phyloP scores from a whole-genome alignment of 352 stramenopile species.

The Phytophthora melonis region DNA sequence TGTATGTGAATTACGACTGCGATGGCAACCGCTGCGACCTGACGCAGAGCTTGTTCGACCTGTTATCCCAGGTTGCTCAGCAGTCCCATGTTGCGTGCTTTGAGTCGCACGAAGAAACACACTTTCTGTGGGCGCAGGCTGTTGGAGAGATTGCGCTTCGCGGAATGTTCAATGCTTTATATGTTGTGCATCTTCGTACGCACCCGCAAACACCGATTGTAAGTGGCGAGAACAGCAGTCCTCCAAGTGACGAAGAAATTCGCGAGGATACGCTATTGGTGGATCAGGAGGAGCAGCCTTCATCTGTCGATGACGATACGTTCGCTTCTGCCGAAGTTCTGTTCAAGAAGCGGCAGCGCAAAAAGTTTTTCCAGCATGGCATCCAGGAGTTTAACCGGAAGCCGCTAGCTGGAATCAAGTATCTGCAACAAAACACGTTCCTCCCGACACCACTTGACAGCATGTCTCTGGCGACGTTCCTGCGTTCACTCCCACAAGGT shows the following conservation, averaged over 20 bases:
- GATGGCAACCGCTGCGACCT: slow-evolving; percentile 95
- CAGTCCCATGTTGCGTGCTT: slow-evolving; percentile 75
- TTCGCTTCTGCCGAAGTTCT: slow-evolving; percentile 62
- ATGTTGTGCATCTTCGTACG: slow-evolving; percentile 75
- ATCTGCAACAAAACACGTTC: slow-evolving; percentile 82
- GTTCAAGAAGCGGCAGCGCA: slow-evolving; percentile 73
- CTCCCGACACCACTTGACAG: slow-evolving; percentile 82
- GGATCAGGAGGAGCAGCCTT: slow-evolving; percentile 28
- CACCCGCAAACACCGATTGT: slow-evolving; percentile 35
- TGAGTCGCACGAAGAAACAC: slow-evolving; percentile 73
- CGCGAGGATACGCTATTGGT: slow-evolving; percentile 46
- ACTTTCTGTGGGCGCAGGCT: slow-evolving; percentile 77
- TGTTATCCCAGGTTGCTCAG: slow-evolving; percentile 85
- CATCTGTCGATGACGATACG: slow-evolving; percentile 15
- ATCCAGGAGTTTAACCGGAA: slow-evolving; percentile 96
- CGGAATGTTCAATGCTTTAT: slow-evolving; percentile 80
- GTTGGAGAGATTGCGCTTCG: slow-evolving; percentile 72
- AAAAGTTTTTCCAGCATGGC: slow-evolving; percentile 86
- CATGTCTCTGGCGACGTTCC: slow-evolving; percentile 84
- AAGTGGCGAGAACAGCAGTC: slow-evolving; percentile 24
- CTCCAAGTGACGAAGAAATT: slow-evolving; percentile 36
- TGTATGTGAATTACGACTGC: slow-evolving; percentile 99
- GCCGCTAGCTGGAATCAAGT: slow-evolving; percentile 90
- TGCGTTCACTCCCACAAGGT: slow-evolving; percentile 83
- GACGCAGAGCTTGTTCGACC: slow-evolving; percentile 95